Evolutionary conservation across 106 monocot genomes (phyloP), one percentile per base, ranked within the genome.

Genomic region (Amphibolis antarctica): DNA sequence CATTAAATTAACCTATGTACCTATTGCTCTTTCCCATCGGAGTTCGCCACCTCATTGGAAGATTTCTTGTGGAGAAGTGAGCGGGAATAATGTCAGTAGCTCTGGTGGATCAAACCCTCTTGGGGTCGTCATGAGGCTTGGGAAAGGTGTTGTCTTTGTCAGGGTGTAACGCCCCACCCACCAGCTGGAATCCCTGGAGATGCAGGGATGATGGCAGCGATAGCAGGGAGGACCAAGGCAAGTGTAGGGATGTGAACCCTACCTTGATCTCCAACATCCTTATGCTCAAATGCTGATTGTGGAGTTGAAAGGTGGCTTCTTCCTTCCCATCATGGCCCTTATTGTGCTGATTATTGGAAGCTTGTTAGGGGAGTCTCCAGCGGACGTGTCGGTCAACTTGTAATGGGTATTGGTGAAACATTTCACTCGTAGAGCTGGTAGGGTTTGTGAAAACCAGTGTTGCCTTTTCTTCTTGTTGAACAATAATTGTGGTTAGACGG

Each of bases 301-400:
- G 86, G 63, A 94, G 84, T 78, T 94, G 84, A 89, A 94, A 53
- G 94, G 53, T 7, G 74, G 89, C 59, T 79, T 83, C 79, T 94
- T 89, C 15, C 81, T 80, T 0, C 74, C 77, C 10, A 73, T 73
- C 27, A 64, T 17, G 5, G 56, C 60, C 11, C 67, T 46, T 20
- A 66, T 24, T 0, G 43, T 30, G 0, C 65, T 64, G 25, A 60
- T 22, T 22, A 60, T 60, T 5, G 59, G 24, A 12, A 57, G 31
- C 5, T 57, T 11, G 52, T 12, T n/a, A 42, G 56, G 14, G 51
- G 5, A 21, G 53, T 46, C 50, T 66, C 69, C 68, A 44, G 78
- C 47, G 48, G 86, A 49, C 28, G 85, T 81, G 44, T 89, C 94
- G 45, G 94, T 94, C 65, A 94, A 84, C 89, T 89, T 81, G n/a